These are phyloP conservation scores for Phytophthora melonis DNA, from an alignment of 352 stramenopile species.

Conservation along the genomic window DNA sequence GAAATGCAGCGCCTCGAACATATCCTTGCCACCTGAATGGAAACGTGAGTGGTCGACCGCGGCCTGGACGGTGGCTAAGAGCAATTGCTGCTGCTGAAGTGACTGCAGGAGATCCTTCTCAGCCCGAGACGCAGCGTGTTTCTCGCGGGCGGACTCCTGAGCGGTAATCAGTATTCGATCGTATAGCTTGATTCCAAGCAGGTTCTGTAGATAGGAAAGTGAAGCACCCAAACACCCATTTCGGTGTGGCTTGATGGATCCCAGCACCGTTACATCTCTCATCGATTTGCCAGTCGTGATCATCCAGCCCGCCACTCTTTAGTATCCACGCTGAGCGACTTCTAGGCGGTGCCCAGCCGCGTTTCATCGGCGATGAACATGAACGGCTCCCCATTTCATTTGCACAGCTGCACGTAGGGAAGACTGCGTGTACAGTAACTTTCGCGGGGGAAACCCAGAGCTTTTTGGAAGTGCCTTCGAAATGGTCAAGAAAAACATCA, in stretches of 20 bases:
- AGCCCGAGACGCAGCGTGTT: slow-evolving; percentile 1
- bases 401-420: too few species aligned
- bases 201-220: neutral
- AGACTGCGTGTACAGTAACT: too few species aligned
- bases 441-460: too few species aligned
- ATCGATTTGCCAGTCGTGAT: neutral
- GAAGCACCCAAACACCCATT: neutral
- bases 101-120: slow-evolving; percentile 18
- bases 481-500: too few species aligned
- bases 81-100: slow-evolving; percentile 28
- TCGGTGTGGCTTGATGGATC: neutral
- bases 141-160: slow-evolving; percentile 14
- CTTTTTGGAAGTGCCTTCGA: too few species aligned
- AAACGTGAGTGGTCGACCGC: slow-evolving; percentile 21
- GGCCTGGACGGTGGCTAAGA: slow-evolving; percentile 34
- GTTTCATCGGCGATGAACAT: too few species aligned
- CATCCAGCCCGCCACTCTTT: neutral
- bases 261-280: neutral
- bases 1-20: slow-evolving; percentile 35
- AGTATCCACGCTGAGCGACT: too few species aligned
- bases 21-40: slow-evolving; percentile 16
- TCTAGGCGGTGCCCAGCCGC: too few species aligned
- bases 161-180: slow-evolving; percentile 10
- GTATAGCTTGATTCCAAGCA: neutral
- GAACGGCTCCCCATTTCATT: too few species aligned